Base-by-base conservation (phyloP, 2,329 filamentous ascomycete species). In the Fusarium sp. region DNA sequence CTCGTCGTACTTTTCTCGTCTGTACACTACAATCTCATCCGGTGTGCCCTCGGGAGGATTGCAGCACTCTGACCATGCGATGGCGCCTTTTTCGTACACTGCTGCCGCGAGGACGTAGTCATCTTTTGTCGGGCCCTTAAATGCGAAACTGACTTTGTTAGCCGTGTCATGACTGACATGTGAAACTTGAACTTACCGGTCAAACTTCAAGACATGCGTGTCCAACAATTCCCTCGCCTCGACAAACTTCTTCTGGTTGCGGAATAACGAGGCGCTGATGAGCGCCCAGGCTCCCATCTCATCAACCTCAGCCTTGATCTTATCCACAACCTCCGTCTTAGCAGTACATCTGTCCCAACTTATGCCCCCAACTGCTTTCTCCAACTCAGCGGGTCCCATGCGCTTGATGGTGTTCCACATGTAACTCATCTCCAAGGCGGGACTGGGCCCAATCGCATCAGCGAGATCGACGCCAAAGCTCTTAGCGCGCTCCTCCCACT, bases 391-490 rank as follows among this genome's bases (percentile, higher is more conserved):
- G 2, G 82, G 76, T 5, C 88, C 85, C 93, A 97, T 97, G 60
- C 94, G 90, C 81, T 93, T 95, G 75, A 90, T 90, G 1, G 95
- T 95, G 78, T 94, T 95, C 95, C 95, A 98, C 76, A 98, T 90
- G 80, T 95, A 97, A 18, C 93, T 91, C 92, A 98, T 97, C 83
- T 98, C 96, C 77, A 94, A 89, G 2, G 94, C 85, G 0, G 96
- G 96, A 66, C 91, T 93, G 7, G 93, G 86, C 0, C 94, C 94
- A 14, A 97, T 86, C 0, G 93, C 94, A 75, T 98, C 95, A 4
- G 92, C 88, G 7, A 98, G 84, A 52, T 91, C 88, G 37, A 94
- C 82, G 4, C 87, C 85, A 81, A 91, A 88, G 49, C 88, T 85
- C 77, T 91, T 91, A 8, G 93, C 90, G 27, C 94, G 87, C 35